A percentile compares a stretch with the other conserved stretches of the same genome.
Evolutionary conservation across 2,329 filamentous ascomycete genomes (phyloP).

Genomic region (Aspergillus arachidicola): DNA sequence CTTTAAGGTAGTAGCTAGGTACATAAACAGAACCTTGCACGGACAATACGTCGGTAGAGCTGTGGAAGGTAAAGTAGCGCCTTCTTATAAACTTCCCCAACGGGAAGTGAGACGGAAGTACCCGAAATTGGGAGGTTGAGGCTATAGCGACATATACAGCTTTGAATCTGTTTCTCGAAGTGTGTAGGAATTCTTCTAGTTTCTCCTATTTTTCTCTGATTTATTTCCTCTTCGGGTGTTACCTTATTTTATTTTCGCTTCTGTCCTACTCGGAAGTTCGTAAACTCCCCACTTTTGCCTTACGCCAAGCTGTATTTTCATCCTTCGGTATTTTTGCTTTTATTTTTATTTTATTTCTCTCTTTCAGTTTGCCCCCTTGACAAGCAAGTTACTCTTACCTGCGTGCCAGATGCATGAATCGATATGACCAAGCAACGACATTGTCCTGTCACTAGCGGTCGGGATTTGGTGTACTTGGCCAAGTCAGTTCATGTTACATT

Average conservation of each 20-base stretch:
- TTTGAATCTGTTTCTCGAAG: background rate
- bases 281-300: background rate
- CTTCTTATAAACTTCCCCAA: background rate
- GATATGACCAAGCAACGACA: background rate
- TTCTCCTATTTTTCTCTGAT: background rate
- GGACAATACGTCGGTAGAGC: background rate
- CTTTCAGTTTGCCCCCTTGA: background rate
- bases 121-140: background rate
- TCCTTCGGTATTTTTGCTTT: background rate
- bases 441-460: background rate
- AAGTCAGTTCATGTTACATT: background rate
- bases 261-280: background rate
- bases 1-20: no score
- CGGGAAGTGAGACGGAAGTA: background rate
- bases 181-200: background rate
- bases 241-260: background rate
- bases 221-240: background rate
- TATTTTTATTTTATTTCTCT: background rate
- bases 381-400: background rate
- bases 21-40: no score
- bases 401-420: background rate
- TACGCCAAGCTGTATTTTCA: background rate
- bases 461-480: background rate
- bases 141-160: no score
- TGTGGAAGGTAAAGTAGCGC: background rate